Evolutionary conservation across 202 grass and related monocot species (phyloP), one percentile per base, ranked within the genome.

Genomic region (Brachypodium distachyon): DNA sequence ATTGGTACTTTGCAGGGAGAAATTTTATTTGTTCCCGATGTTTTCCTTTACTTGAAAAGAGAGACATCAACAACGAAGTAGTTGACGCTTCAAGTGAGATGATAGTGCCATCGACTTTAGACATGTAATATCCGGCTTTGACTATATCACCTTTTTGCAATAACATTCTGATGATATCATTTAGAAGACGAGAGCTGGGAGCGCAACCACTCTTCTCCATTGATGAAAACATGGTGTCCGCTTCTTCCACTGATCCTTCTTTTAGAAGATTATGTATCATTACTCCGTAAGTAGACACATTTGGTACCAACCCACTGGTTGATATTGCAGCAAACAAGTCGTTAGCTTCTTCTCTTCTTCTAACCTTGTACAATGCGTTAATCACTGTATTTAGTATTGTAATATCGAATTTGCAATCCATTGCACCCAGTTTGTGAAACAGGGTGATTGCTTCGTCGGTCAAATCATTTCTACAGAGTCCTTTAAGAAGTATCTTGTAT

Each of bases 71-170:
- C 62, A 66, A 26, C 3, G 62, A 66, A 66, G n/a, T 27, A 26
- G 62, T 66, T 66, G 62, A 66, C 40, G 62, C 62, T 27, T 66
- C 62, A 42, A 66, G 62, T 26, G 38, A 42, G 62, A 66, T 66
- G 62, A 12, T 6, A 6, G 40, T 66, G 21, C 62, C 62, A 66
- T 66, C 62, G 42, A 66, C 38, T 38, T 37, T 62, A 21, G 32
- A 62, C 59, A 62, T 36, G 37, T 62, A 62, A 37, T 21, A 11
- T 62, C 59, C 32, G 5, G 32, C 59, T 18, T 62, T 62, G 33
- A 21, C 9, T n/a, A 63, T 63, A 11, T 63, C 34, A 38, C 34
- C 34, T 22, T 39, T 63, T 23, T 39, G 10, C n/a, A 39, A 22
- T 21, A 62, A 39, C 18, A 22, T 21, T 62, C 59, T 62, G 18